Evolutionary conservation across 345 rosid species (phyloP).

Genomic region (Boechera retrofracta): DNA sequence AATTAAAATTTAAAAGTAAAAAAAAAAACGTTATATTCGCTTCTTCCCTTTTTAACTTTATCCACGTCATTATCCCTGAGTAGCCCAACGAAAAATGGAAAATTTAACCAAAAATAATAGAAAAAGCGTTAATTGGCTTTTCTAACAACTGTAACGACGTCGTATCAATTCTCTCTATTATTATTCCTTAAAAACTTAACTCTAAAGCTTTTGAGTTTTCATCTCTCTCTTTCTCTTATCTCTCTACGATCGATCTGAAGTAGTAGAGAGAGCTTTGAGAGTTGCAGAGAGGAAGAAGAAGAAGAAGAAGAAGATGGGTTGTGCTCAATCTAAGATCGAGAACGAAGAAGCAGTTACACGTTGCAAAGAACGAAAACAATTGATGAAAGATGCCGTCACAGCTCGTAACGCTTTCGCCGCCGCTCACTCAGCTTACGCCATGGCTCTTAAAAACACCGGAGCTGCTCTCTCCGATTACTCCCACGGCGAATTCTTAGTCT

Average conservation of each 20-base stretch:
- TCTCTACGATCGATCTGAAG: constrained; percentile 31
- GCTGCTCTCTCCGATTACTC: constrained; percentile 91
- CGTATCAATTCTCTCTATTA: neutral
- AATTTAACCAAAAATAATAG: neutral
- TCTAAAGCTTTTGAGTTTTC: constrained; percentile 10
- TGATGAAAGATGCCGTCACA: constrained; percentile 76
- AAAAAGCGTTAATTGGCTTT: constrained; percentile 14
- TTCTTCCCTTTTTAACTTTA: constrained; percentile 25
- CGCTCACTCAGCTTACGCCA: constrained; percentile 83
- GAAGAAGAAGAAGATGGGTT: constrained; percentile 64
- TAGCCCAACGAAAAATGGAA: constrained; percentile 35
- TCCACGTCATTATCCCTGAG: constrained; percentile 33
- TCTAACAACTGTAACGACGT: constrained; percentile 35
- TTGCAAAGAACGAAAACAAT: constrained; percentile 73
- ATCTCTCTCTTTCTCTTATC: constrained; percentile 2
- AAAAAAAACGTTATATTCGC: constrained; percentile 40
- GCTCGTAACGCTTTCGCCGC: constrained; percentile 96
- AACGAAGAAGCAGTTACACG: constrained; percentile 88
- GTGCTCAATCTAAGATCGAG: constrained; percentile 93
- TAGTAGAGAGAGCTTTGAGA: constrained; percentile 6
- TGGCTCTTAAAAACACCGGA: constrained; percentile 86
- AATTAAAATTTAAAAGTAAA: neutral
- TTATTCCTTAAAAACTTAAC: constrained; percentile 19
- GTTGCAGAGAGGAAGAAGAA: neutral
- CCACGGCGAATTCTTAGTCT: constrained; percentile 63